Percentiles rank a stretch among this genome's conserved stretches.
phyloP scores from a whole-genome alignment of 1,284 basidiomycete species.

The Cryptococcus sp. region DNA sequence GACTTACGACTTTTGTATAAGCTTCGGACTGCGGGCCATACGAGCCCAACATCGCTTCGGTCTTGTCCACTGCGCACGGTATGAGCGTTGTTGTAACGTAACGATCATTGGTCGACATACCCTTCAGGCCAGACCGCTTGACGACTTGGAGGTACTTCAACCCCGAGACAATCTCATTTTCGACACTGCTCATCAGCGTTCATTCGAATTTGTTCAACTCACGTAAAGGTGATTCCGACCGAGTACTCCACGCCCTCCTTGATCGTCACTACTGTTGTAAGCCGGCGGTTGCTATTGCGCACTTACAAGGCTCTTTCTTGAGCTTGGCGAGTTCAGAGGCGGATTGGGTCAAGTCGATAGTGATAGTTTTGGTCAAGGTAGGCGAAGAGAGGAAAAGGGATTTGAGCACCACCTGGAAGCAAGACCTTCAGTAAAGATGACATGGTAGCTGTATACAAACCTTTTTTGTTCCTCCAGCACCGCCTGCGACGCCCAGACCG shows the following conservation, averaged over 20 bases:
- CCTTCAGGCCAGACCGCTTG: constrained; percentile 53
- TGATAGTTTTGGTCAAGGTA: constrained; percentile 52
- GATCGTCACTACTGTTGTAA: constrained; percentile 46
- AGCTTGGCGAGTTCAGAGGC: constrained; percentile 52
- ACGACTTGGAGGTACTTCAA: constrained; percentile 59
- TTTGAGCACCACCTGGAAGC: constrained; percentile 46
- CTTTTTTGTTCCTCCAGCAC: constrained; percentile 43
- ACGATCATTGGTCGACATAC: constrained; percentile 23
- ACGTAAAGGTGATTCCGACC: constrained; percentile 57
- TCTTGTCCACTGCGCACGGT: constrained; percentile 38
- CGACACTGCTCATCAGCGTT: constrained; percentile 37
- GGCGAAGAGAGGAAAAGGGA: constrained; percentile 57
- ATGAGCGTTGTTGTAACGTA: constrained; percentile 4
- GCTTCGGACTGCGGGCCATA: constrained; percentile 55
- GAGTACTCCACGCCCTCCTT: constrained; percentile 61
- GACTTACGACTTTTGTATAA: constrained; percentile 53
- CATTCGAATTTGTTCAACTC: constrained; percentile 7
- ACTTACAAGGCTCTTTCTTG: constrained; percentile 56
- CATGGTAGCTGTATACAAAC: constrained; percentile 17
- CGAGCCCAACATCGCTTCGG: constrained; percentile 57
- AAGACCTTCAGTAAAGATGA: background rate
- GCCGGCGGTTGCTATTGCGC: background rate
- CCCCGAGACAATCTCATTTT: constrained; percentile 58
- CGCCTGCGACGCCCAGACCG: constrained; percentile 52
- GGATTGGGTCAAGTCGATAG: constrained; percentile 54